Evolutionary conservation across 805 yeast genomes (phyloP), one percentile per base, ranked within the genome.

Genomic region (Wickerhamiella hasegawae): DNA sequence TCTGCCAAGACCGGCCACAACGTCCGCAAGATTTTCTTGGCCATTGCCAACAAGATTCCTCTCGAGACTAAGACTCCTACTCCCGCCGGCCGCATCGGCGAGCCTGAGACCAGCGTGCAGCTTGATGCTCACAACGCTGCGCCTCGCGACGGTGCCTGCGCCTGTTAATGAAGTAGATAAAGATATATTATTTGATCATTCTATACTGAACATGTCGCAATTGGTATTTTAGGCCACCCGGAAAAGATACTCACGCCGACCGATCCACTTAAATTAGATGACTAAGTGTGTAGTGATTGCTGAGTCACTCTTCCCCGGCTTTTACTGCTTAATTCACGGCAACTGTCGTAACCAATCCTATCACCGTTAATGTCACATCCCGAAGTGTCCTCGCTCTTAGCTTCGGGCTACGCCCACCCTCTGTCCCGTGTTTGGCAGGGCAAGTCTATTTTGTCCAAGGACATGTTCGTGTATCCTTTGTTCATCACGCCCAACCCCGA

Each of bases 361-460:
- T n/a, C n/a, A n/a, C n/a, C n/a, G n/a, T n/a, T n/a, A n/a, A n/a
- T n/a, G n/a, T n/a, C n/a, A n/a, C n/a, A n/a, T n/a, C n/a, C n/a
- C n/a, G n/a, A n/a, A n/a, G n/a, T n/a, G n/a, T n/a, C n/a, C n/a
- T n/a, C n/a, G n/a, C 62, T 90, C 28, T 65, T 90, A 29, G 87
- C 90, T 42, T 95, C 97, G 40, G 96, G 97, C 3, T 90, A 85
- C 59, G 80, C 81, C 56, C 94, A 85, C 50, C 92, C 95, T 1
- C 65, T 87, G 31, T 52, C 82, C 16, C 69, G 98, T 48, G 75
- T 70, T 53, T 90, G 98, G 98, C 98, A 90, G 57, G 69, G 68
- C 45, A 87, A 77, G 53, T 69, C 84, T 47, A 87, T 75, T 55
- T 66, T 90, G 37, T 66, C 77, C 22, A 90, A 90, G 57, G 76